Conservation (phyloP, 2,329 filamentous ascomycete genomes). For the Talaromyces sp. region DNA sequence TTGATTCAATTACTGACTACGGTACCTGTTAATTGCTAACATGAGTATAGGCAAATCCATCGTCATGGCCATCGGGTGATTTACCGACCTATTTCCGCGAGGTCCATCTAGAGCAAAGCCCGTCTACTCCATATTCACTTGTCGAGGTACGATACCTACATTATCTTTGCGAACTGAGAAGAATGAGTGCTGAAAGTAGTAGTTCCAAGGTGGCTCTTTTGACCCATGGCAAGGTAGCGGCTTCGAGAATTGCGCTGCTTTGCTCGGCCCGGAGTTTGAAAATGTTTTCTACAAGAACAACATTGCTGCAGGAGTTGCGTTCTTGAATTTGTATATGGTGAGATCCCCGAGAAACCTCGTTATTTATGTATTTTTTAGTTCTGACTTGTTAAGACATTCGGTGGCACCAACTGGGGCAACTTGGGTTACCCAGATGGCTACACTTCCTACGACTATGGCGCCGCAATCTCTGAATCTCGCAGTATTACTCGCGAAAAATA, state of each 20-base stretch:
- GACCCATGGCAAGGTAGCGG: conserved; percentile 72
- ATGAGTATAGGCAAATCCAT: conserved; percentile 50
- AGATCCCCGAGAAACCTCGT: conserved; percentile 15
- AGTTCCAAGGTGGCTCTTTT: conserved; percentile 69
- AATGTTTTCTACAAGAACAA: conserved; percentile 77
- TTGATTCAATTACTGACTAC: too few species aligned
- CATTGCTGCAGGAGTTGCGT: conserved; percentile 61
- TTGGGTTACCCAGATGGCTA: conserved; percentile 66
- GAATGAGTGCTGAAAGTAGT: neutral
- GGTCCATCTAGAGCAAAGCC: conserved; percentile 58
- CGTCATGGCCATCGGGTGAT: conserved; percentile 55
- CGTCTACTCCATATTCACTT: conserved; percentile 63
- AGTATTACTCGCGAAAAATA: conserved; percentile 71
- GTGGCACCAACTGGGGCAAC: conserved; percentile 83
- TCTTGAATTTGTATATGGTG: conserved; percentile 75
- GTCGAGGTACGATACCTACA: conserved; percentile 45
- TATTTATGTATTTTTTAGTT: neutral
- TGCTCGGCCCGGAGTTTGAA: conserved; percentile 71
- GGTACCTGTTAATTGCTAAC: neutral
- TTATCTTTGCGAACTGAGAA: neutral
- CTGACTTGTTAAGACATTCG: conserved; percentile 52
- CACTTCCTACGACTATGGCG: conserved; percentile 60
- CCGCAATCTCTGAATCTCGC: conserved; percentile 66
- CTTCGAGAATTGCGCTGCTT: conserved; percentile 62
- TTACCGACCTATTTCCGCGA: conserved; percentile 57